These are phyloP conservation scores for Afroboletus lepidellus DNA, from an alignment of 1,284 basidiomycete genomes.

Conservation along the genomic window DNA sequence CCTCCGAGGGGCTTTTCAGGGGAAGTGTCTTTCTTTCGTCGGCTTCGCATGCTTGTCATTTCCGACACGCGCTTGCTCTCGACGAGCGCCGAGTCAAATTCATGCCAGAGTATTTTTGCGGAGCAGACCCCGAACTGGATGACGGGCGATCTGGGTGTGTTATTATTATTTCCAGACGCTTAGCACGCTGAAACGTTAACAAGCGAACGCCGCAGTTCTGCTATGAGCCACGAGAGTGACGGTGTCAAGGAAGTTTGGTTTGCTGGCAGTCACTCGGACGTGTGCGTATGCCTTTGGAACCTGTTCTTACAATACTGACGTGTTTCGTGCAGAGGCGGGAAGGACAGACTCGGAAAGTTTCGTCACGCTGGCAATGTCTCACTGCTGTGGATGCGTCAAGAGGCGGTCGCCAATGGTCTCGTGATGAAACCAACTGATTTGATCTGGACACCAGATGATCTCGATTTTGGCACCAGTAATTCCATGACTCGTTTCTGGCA, in stretches of 20 bases:
- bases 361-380: conserved; percentile 8
- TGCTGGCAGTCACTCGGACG: conserved; percentile 7
- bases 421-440: conserved; percentile 3
- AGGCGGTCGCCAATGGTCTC: conserved; percentile 1
- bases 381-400: conserved; percentile 8
- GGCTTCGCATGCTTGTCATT: conserved; percentile 5
- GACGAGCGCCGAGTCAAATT: conserved; percentile 8
- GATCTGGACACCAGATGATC: conserved; percentile 7
- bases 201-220: background rate
- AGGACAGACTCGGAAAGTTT: background rate
- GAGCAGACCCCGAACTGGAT: no score
- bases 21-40: conserved; percentile 2
- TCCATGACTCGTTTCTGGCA: conserved; percentile 7
- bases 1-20: conserved; percentile 4
- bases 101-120: conserved; percentile 10
- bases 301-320: no score
- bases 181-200: conserved; percentile 10
- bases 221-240: no score
- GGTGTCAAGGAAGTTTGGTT: conserved; percentile 12
- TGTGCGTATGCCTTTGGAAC: no score
- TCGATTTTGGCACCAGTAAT: conserved; percentile 4
- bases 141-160: no score
- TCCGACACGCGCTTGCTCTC: conserved; percentile 8
- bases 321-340: conserved; percentile 3
- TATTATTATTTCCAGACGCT: no score